Conservation (phyloP, 106 monocot species). For the Triglochin maritima region DNA sequence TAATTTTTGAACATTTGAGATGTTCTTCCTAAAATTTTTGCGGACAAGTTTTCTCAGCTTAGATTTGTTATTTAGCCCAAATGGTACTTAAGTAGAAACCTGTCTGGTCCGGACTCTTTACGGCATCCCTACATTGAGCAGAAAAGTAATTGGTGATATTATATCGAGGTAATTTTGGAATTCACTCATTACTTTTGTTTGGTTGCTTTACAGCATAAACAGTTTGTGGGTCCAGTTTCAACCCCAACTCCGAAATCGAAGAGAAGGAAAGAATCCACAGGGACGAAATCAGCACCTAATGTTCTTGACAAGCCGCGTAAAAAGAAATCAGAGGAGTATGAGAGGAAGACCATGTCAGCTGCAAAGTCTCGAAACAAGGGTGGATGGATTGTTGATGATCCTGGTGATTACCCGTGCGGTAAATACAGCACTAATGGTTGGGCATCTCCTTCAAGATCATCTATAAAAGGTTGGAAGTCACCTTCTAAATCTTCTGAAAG, state of each 20-base stretch:
- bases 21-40: no score
- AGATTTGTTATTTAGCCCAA: no score
- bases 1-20: no score
- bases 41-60: no score
- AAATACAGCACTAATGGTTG: background rate
- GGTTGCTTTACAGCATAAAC: conserved; percentile 18
- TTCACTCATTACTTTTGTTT: background rate
- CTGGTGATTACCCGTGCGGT: background rate
- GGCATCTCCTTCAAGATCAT: background rate
- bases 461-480: background rate
- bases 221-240: conserved; percentile 9
- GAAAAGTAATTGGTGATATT: no score
- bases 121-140: no score
- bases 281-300: conserved; percentile 35
- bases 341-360: background rate
- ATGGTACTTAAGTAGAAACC: no score
- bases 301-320: conserved; percentile 15
- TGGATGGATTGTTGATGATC: conserved; percentile 21
- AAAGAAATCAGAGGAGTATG: background rate
- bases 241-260: conserved; percentile 11
- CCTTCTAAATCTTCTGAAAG: background rate
- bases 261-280: conserved; percentile 4
- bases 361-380: conserved; percentile 3
- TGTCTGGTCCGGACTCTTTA: no score
- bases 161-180: background rate